Conservation (phyloP, 495 filamentous ascomycete genomes). For the Xylaria grammica region DNA sequence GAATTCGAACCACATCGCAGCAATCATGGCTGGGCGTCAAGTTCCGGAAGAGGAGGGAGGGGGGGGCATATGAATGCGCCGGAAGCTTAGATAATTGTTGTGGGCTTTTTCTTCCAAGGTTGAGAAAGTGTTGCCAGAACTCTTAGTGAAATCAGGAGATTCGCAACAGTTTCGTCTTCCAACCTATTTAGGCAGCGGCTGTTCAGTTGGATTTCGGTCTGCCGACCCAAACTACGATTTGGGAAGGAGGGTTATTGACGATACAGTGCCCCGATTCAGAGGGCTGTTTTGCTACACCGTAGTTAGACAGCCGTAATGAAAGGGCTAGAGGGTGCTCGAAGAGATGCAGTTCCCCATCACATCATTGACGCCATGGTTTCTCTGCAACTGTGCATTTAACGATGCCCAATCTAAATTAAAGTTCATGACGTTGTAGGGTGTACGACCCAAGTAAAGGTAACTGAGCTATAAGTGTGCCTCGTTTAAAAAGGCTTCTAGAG, state of each 20-base stretch:
- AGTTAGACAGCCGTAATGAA: not conserved
- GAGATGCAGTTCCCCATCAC: not conserved
- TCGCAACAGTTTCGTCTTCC: not conserved
- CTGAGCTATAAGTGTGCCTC: slow-evolving; percentile 8
- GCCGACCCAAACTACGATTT: not conserved
- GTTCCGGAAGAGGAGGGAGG: not conserved
- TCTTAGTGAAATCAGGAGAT: not conserved
- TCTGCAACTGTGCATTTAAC: not conserved
- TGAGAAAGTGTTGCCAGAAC: not conserved
- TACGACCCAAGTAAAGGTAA: slow-evolving; percentile 11
- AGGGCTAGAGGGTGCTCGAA: not conserved
- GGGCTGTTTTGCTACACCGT: not conserved
- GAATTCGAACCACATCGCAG: slow-evolving; percentile 15
- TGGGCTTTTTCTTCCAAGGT: not conserved
- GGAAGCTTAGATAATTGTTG: not conserved
- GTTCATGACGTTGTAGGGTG: slow-evolving; percentile 18
- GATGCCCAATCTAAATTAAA: not conserved
- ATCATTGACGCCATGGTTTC: not conserved
- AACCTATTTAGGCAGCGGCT: not conserved
- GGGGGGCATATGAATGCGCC: not conserved
- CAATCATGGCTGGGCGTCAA: slow-evolving; percentile 2
- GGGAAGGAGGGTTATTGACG: not conserved
- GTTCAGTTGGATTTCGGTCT: not conserved
- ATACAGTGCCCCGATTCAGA: not conserved
- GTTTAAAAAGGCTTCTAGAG: not conserved